Percentiles rank a stretch among this genome's conserved stretches.
Conservation (phyloP, 306 rosid species). For the Morella rubra region DNA sequence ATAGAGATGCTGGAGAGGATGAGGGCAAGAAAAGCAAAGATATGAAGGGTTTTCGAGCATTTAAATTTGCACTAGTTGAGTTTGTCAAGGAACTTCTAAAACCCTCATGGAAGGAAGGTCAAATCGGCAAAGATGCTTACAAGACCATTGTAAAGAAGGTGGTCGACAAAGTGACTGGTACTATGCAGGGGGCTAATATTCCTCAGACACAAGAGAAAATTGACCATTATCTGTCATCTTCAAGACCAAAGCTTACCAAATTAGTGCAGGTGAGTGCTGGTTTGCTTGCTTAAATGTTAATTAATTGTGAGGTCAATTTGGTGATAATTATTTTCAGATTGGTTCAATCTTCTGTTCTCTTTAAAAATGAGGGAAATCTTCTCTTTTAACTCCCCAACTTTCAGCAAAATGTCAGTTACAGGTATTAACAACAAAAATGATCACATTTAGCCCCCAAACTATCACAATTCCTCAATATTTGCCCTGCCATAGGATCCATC, state of each 20-base stretch:
- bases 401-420: too few relatives aligned
- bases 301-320: too few relatives aligned
- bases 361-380: too few relatives aligned
- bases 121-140: conserved; percentile 79
- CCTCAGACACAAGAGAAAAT: conserved; percentile 95
- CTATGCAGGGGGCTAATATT: conserved; percentile 60
- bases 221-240: conserved; percentile 69
- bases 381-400: too few relatives aligned
- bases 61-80: conserved; percentile 85
- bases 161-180: conserved; percentile 78
- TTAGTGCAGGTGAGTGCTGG: conserved; percentile 85
- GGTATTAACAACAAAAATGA: too few relatives aligned
- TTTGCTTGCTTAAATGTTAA: not conserved
- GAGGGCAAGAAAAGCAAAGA: conserved; percentile 79
- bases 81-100: conserved; percentile 85
- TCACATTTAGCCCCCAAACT: too few relatives aligned
- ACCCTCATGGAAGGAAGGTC: conserved; percentile 94
- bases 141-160: conserved; percentile 92
- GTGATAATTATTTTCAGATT: too few relatives aligned
- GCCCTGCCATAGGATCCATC: too few relatives aligned
- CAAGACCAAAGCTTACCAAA: conserved; percentile 84
- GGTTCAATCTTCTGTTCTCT: too few relatives aligned
- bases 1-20: conserved; percentile 52
- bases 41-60: conserved; percentile 68
- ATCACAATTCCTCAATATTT: too few relatives aligned